phyloP scores from a whole-genome alignment of 2,329 filamentous ascomycete species.

The Sarocladium brachiariae region DNA sequence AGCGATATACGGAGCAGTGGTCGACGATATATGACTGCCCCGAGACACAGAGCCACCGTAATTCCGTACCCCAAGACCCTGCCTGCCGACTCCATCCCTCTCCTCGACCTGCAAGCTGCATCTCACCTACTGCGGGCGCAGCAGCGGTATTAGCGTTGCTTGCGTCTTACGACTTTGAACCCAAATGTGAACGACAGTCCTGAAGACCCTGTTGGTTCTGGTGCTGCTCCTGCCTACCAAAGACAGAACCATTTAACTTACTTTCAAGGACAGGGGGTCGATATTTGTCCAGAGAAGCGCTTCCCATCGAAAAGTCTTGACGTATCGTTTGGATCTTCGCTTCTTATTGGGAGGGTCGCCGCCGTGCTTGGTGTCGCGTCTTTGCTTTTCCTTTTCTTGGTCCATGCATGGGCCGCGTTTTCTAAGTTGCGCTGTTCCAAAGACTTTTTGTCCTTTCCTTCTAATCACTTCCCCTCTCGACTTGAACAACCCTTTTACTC shows the following conservation, averaged over 20 bases:
- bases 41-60: not conserved
- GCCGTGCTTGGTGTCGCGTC: not conserved
- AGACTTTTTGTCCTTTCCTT: not conserved
- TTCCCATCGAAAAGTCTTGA: not conserved
- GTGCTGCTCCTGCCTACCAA: not conserved
- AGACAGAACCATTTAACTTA: not conserved
- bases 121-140: conserved; percentile 2
- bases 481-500: not conserved
- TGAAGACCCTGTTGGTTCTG: not conserved
- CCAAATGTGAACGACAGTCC: not conserved
- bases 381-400: not conserved
- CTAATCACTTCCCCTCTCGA: not conserved
- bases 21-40: not conserved
- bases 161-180: conserved; percentile 1
- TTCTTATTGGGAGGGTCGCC: not conserved
- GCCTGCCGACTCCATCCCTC: not conserved
- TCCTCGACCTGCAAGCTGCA: not conserved
- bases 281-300: conserved; percentile 1
- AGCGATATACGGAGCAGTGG: not conserved
- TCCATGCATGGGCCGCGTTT: not conserved
- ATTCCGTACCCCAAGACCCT: not conserved
- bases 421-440: not conserved
- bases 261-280: not conserved
- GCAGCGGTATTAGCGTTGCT: conserved; percentile 3
- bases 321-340: not conserved